Conservation (phyloP, 163 green algal genomes). For the Scenedesmus sp. region DNA sequence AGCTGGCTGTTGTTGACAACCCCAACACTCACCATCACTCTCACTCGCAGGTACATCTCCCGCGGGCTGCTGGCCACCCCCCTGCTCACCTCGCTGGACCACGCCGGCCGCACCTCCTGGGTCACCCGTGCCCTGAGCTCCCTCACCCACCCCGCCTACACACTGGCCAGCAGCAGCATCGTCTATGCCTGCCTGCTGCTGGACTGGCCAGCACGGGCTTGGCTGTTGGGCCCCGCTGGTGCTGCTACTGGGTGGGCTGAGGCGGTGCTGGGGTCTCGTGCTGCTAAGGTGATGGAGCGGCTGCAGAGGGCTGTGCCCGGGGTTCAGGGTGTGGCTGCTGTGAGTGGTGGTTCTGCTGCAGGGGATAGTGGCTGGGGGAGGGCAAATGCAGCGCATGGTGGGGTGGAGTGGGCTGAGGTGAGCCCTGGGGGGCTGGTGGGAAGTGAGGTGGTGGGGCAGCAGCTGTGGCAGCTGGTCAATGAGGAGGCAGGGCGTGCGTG, state of each 20-base stretch:
- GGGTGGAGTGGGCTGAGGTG: conserved; percentile 12
- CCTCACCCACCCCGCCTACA: neutral
- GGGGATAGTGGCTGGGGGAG: neutral
- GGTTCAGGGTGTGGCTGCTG: neutral
- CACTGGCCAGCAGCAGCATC: neutral
- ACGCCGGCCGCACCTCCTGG: conserved; percentile 25
- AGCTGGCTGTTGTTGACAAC: neutral
- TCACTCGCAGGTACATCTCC: conserved; percentile 14
- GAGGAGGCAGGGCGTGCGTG: neutral
- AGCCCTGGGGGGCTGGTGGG: conserved; percentile 5
- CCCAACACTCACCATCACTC: neutral
- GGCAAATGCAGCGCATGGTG: neutral
- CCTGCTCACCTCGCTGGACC: conserved; percentile 27
- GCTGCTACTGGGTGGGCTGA: neutral
- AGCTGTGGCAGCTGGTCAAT: conserved; percentile 29
- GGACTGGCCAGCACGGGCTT: conserved; percentile 21
- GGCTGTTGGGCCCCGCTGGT: conserved; percentile 9
- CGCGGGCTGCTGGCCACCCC: conserved; percentile 25
- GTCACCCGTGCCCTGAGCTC: neutral
- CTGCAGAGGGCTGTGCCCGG: conserved; percentile 22
- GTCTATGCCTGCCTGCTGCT: neutral
- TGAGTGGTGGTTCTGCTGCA: neutral
- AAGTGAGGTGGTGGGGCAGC: neutral
- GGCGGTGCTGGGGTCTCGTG: neutral
- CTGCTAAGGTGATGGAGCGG: neutral